Evolutionary conservation across 176 grass and related monocot genomes (phyloP), one percentile per base, ranked within the genome.

Genomic region (Ensete glaucum): DNA sequence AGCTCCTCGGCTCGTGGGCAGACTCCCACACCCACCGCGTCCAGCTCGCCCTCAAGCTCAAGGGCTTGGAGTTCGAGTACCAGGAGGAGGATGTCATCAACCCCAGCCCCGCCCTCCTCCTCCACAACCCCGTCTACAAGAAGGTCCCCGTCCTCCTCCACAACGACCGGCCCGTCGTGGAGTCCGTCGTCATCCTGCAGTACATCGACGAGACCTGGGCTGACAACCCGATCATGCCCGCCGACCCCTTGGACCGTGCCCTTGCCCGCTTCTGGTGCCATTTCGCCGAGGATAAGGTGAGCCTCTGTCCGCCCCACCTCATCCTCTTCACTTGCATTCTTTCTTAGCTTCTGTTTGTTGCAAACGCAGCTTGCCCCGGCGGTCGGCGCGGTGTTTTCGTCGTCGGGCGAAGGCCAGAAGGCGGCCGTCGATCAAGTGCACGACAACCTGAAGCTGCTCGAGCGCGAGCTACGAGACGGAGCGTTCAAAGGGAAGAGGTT

Each of bases 21-120:
- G 50, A 52, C 68, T 71, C 68, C 68, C 20, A 52, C 68, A 71
- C 68, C 43, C 68, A 71, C 68, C 14, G 68, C 8, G 68, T 71
- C 43, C 68, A 71, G 8, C 68, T 71, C 19, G 68, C 68, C 17
- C 68, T 71, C 49, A 71, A 71, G 34, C 43, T 71, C 68, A 71
- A 52, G 14, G 68, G 68, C 27, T 21, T 71, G 15, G 68, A 20
- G 34, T 71, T 71, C 68, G 48, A 71, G 17, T 71, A 71, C 68
- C 15, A 16, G 62, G 62, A 65, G 62, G 62, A 65, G 62, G 62
- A 64, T 11, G 11, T 14, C 62, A 11, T 26, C 62, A 14, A 27
- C 22, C 7, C 7, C 11, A 65, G 62, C 62, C 2, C 62, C 9
- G 22, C 21, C 21, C 62, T 65, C 62, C 62, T 65, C 62, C 62